These are phyloP conservation scores for Juncus effusus DNA, from an alignment of 176 grass and related monocot species.

Conservation along the genomic window DNA sequence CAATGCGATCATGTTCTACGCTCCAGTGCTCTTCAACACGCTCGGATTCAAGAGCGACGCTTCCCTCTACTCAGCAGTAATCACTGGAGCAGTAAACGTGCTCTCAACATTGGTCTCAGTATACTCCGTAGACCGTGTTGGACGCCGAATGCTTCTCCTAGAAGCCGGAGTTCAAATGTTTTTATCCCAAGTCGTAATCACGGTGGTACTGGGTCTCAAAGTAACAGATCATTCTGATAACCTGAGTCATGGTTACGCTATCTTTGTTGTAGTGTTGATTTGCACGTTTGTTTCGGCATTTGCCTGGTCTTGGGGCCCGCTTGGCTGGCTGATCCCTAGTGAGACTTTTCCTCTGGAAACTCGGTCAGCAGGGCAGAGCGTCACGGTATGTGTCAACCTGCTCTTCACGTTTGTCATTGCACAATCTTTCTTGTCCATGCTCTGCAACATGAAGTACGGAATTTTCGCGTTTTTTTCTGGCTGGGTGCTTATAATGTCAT, in stretches of 20 bases:
- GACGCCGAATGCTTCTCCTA: conserved; percentile 73
- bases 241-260: conserved; percentile 48
- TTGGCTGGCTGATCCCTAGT: conserved; percentile 92
- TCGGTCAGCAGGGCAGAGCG: conserved; percentile 80
- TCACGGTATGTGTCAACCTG: conserved; percentile 87
- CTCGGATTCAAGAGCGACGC: conserved; percentile 85
- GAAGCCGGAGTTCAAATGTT: conserved; percentile 98
- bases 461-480: conserved; percentile 92
- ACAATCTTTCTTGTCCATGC: conserved; percentile 91
- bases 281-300: conserved; percentile 90
- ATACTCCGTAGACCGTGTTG: conserved; percentile 73
- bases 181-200: conserved; percentile 62
- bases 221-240: conserved; percentile 60
- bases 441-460: conserved; percentile 77
- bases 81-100: conserved; percentile 88
- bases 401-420: conserved; percentile 98
- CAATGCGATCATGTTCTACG: conserved; percentile 99
- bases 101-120: conserved; percentile 82
- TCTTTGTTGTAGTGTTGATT: conserved; percentile 68
- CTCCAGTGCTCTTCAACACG: conserved; percentile 87
- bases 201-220: conserved; percentile 62
- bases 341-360: conserved; percentile 96
- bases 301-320: conserved; percentile 90
- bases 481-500: conserved; percentile 77
- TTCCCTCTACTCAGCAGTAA: conserved; percentile 79